Percentiles rank a stretch among this genome's conserved stretches.
Conservation (phyloP, 805 yeast species). For the Clavispora fructus region DNA sequence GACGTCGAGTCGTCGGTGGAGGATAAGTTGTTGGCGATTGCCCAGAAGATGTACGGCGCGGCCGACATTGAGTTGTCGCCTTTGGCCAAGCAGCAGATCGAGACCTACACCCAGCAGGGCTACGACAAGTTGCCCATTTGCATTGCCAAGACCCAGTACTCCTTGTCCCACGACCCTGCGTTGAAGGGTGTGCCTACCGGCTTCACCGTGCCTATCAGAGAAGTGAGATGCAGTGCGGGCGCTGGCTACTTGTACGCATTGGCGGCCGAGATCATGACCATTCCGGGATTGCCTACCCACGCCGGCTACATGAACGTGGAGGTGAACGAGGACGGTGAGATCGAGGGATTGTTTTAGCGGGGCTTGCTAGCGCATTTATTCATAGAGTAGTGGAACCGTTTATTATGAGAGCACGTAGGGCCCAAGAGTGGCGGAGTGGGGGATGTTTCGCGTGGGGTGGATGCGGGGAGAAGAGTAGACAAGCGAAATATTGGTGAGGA, state of each 20-base stretch:
- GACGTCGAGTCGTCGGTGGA: constrained; percentile 68
- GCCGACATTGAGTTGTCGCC: constrained; percentile 75
- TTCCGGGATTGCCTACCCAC: constrained; percentile 94
- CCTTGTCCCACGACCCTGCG: constrained; percentile 87
- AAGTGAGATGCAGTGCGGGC: constrained; percentile 90
- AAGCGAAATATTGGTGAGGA: too few relatives aligned
- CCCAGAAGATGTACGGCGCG: constrained; percentile 91
- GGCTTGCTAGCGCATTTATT: not conserved
- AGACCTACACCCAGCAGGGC: constrained; percentile 79
- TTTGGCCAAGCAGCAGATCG: constrained; percentile 75
- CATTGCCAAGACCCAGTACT: constrained; percentile 96
- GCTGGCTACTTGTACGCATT: constrained; percentile 95
- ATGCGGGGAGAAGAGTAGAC: too few relatives aligned
- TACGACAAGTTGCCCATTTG: constrained; percentile 89
- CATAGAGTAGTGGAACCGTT: not conserved
- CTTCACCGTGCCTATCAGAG: constrained; percentile 90
- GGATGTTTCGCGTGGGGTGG: too few relatives aligned
- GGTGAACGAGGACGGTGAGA: constrained; percentile 83
- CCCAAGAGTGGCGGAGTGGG: too few relatives aligned
- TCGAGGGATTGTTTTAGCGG: constrained; percentile 78
- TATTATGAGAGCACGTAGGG: not conserved
- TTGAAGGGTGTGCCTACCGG: constrained; percentile 95
- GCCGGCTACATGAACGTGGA: constrained; percentile 97
- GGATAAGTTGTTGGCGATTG: constrained; percentile 73
- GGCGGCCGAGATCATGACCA: constrained; percentile 95